Evolutionary conservation across 805 yeast genomes (phyloP).

Genomic region (Saccharomycopsis selenospora): DNA sequence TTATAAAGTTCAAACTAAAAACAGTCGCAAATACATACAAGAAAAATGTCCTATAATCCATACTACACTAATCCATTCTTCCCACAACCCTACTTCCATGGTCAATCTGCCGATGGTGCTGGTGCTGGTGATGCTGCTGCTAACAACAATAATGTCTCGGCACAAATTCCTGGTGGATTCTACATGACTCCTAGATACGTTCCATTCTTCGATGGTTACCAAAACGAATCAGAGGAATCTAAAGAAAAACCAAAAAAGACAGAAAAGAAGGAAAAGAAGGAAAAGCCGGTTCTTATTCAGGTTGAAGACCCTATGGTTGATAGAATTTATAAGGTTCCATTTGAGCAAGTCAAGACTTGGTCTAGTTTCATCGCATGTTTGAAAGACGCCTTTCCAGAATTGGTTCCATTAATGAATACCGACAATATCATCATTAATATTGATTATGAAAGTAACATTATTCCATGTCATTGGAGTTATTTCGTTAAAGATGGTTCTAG

Average conservation of each 20-base stretch:
- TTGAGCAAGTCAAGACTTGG: slow-evolving; percentile 4
- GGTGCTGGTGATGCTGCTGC: background rate
- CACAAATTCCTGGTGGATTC: too few species aligned
- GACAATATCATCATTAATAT: background rate
- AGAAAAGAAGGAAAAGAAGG: background rate
- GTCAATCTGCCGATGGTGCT: background rate
- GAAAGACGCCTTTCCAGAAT: background rate
- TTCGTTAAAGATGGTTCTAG: background rate
- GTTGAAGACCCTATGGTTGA: slow-evolving; percentile 2
- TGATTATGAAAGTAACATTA: background rate
- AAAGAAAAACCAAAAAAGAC: background rate
- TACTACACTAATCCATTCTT: slow-evolving; percentile 1
- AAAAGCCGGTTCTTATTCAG: background rate
- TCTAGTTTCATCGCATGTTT: background rate
- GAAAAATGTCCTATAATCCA: slow-evolving; percentile 6
- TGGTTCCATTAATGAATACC: background rate
- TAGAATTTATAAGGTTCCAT: slow-evolving; percentile 3
- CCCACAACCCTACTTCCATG: background rate
- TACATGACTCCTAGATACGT: background rate
- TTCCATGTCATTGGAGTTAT: background rate
- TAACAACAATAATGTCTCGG: background rate
- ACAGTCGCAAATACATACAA: too few species aligned
- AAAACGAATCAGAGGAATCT: background rate
- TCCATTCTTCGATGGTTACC: background rate
- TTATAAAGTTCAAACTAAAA: too few species aligned